Percentiles rank a stretch among this genome's conserved stretches.
Conservation (phyloP, 208 protist species). For the Porcisia deanei region DNA sequence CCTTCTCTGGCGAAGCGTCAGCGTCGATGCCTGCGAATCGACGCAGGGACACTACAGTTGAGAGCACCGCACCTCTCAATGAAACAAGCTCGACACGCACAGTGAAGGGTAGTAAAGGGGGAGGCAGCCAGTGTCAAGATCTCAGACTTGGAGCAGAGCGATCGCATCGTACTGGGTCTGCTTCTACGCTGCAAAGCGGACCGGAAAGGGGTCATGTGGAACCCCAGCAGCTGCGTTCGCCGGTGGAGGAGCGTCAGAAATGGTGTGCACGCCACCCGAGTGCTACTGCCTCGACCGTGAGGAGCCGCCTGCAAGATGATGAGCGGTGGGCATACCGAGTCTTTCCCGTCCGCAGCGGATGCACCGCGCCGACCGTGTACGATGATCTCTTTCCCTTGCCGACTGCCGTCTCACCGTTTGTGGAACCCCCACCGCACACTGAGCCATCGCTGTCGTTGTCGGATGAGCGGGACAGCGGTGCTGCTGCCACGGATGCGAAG, state of each 20-base stretch:
- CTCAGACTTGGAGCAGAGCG: not conserved
- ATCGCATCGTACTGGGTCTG: not conserved
- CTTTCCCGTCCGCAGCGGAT: not conserved
- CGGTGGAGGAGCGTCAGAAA: not conserved
- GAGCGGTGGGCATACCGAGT: slow-evolving; percentile 31
- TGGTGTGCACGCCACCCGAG: not conserved
- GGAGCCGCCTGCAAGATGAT: not conserved
- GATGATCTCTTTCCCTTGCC: slow-evolving; percentile 33
- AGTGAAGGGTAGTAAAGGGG: not conserved
- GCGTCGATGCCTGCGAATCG: not conserved
- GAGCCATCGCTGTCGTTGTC: not conserved
- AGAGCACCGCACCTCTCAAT: not conserved
- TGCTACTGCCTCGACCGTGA: not conserved
- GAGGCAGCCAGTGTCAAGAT: not conserved
- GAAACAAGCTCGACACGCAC: not conserved
- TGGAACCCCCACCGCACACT: not conserved
- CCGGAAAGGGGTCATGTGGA: not conserved
- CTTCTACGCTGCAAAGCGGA: not conserved
- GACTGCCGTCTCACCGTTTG: slow-evolving; percentile 17
- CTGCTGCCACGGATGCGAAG: not conserved
- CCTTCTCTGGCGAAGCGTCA: not conserved
- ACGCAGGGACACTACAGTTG: not conserved
- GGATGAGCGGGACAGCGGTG: not conserved
- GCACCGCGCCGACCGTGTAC: slow-evolving; percentile 32
- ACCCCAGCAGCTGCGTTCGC: not conserved